Conservation (phyloP, 352 stramenopile species). For the Phytophthora capsici region DNA sequence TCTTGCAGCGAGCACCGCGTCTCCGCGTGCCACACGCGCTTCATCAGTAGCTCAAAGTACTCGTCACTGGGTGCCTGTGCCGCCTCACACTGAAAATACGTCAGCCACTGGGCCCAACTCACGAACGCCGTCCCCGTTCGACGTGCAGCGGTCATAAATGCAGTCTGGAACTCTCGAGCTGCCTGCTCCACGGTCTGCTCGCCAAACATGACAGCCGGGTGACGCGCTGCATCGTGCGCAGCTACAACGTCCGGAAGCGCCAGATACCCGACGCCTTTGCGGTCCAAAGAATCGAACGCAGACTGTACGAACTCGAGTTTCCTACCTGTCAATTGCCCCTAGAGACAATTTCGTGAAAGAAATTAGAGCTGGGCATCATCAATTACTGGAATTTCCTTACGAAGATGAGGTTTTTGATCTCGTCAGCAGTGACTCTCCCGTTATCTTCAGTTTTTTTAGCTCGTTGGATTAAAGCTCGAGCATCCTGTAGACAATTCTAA, state of each 20-base stretch:
- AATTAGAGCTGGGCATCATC: no score
- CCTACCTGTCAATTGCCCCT: slow-evolving; percentile 52
- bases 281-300: slow-evolving; percentile 73
- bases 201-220: slow-evolving; percentile 79
- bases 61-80: slow-evolving; percentile 74
- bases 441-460: slow-evolving; percentile 43
- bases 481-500: slow-evolving; percentile 41
- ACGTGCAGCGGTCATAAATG: slow-evolving; percentile 49
- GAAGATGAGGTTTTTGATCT: slow-evolving; percentile 72
- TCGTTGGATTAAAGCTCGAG: slow-evolving; percentile 54
- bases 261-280: slow-evolving; percentile 66
- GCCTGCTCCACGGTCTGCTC: slow-evolving; percentile 61
- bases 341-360: no score
- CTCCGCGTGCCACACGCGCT: slow-evolving; percentile 70
- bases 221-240: slow-evolving; percentile 55
- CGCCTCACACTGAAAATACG: slow-evolving; percentile 77
- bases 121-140: slow-evolving; percentile 52
- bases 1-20: slow-evolving; percentile 48
- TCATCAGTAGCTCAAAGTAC: slow-evolving; percentile 80
- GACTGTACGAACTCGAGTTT: slow-evolving; percentile 73
- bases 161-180: slow-evolving; percentile 61
- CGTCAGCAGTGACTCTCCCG: slow-evolving; percentile 46
- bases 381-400: no score
- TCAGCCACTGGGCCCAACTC: slow-evolving; percentile 77
- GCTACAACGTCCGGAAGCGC: slow-evolving; percentile 54